Evolutionary conservation across 352 stramenopile species (phyloP).

Genomic region (Phytophthora tubulina): DNA sequence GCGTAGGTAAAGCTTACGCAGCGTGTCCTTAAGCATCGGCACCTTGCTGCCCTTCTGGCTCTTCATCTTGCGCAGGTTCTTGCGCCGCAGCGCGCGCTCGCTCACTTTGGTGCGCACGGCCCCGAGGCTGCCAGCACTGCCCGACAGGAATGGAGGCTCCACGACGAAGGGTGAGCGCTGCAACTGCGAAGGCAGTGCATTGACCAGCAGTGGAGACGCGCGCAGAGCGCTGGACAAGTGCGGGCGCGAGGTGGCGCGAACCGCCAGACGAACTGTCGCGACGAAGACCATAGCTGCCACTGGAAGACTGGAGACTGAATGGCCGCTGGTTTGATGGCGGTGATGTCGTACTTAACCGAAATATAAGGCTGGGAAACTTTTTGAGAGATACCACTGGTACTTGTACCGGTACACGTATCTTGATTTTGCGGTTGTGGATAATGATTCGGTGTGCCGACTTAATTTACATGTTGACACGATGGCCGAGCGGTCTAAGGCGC

Average conservation of each 20-base stretch:
- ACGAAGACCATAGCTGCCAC: constrained; percentile 18
- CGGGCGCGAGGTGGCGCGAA: constrained; percentile 9
- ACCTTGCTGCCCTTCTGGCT: constrained; percentile 60
- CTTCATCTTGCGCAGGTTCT: constrained; percentile 86
- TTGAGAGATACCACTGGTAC: no score
- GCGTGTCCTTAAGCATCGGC: constrained; percentile 76
- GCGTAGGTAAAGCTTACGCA: constrained; percentile 86
- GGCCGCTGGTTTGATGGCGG: constrained; percentile 13
- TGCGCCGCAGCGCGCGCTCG: constrained; percentile 72
- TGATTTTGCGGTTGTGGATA: no score
- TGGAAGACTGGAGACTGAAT: constrained; percentile 18
- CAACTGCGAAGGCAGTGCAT: constrained; percentile 9
- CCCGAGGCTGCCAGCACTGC: constrained; percentile 9
- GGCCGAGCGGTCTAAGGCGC: no score
- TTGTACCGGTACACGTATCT: no score
- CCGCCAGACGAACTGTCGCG: constrained; percentile 15
- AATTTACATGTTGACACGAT: no score
- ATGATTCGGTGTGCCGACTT: no score
- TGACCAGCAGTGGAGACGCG: constrained; percentile 23
- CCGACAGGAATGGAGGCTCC: constrained; percentile 36
- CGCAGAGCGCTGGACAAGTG: constrained; percentile 14
- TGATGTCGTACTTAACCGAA: background rate
- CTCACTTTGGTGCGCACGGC: constrained; percentile 75
- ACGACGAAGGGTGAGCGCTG: constrained; percentile 4
- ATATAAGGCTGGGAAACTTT: background rate